Evolutionary conservation across 139 green algal genomes (phyloP), one percentile per base, ranked within the genome.

Genomic region (Chlorella sorokiniana): DNA sequence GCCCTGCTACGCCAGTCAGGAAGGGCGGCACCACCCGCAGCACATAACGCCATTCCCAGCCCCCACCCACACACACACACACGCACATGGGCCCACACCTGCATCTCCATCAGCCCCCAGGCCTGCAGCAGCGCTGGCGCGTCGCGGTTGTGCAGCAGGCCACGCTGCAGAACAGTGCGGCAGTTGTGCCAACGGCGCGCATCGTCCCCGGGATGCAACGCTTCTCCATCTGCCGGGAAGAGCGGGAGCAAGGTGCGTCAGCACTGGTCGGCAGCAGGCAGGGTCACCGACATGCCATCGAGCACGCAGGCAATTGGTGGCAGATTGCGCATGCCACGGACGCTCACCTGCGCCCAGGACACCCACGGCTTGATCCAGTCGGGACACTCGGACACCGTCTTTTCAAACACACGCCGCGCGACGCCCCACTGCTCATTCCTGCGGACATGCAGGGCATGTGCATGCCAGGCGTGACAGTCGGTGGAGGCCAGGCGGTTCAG

Each of bases 51-150:
- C n/a, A n/a, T n/a, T n/a, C n/a, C n/a, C n/a, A n/a, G n/a, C n/a
- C n/a, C n/a, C n/a, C n/a, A n/a, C n/a, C n/a, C n/a, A n/a, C n/a
- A n/a, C n/a, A n/a, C n/a, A n/a, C n/a, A n/a, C n/a, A n/a, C n/a
- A 56, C 16, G 48, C 14, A 11, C 48, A 56, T 11, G 14, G 16
- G 48, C 14, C 1, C 73, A 10, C 52, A 79, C 73, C 73, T 79
- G 72, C 72, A 79, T 89, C 83, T 96, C 93, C 81, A 96, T 86
- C 10, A 96, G 83, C 0, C 93, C 93, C 88, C 90, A 96, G 1
- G 92, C 91, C 87, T 95, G 88, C 69, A 81, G 75, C 75, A 81
- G 59, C 56, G 59, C 31, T n/a, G 87, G 83, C 29, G 69, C 86
- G 16, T 74, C 52, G 0, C 87, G 90, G 80, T 96, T 96, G n/a